A percentile compares a stretch with the other conserved stretches of the same genome.
These are phyloP conservation scores for Colletotrichum sp. DNA, from an alignment of 2,329 filamentous ascomycete genomes.

Conservation along the genomic window DNA sequence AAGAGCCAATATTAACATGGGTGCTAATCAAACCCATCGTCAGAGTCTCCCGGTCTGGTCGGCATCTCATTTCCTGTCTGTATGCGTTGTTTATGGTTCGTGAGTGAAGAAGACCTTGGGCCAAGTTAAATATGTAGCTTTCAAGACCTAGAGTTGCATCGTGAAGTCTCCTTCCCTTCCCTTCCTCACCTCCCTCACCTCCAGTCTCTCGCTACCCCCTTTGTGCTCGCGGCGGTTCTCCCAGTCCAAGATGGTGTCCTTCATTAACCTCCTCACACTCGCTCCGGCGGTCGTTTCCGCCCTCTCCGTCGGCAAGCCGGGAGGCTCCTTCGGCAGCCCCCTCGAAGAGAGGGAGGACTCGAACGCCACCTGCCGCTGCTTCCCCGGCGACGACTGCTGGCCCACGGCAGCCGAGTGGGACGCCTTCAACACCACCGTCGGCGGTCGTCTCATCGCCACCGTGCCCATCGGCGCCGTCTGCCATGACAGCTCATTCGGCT, in stretches of 20 bases:
- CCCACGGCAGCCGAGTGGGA: constrained; percentile 50
- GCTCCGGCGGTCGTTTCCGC: constrained; percentile 11
- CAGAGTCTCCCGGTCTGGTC: not conserved
- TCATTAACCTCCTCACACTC: constrained; percentile 11
- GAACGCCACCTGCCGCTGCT: constrained; percentile 45
- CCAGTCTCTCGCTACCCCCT: not conserved
- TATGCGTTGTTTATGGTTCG: not conserved
- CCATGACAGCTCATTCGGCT: constrained; percentile 54
- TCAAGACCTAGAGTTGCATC: not conserved
- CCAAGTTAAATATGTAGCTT: not conserved
- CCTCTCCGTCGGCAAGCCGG: not conserved
- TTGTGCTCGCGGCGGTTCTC: not conserved
- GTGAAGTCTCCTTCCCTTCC: not conserved
- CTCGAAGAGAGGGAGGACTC: not conserved
- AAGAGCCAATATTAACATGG: constrained; percentile 5
- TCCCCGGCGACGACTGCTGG: constrained; percentile 59
- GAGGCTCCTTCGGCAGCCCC: not conserved
- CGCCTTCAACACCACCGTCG: constrained; percentile 54
- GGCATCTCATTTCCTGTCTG: not conserved
- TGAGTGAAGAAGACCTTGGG: not conserved
- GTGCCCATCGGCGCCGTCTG: constrained; percentile 56
- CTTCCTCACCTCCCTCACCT: constrained; percentile 2
- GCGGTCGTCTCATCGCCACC: constrained; percentile 55
- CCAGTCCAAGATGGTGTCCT: constrained; percentile 10
- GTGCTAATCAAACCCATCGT: not conserved